These are phyloP conservation scores for Triangularia setosa DNA, from an alignment of 2,329 filamentous ascomycete species.

Conservation along the genomic window DNA sequence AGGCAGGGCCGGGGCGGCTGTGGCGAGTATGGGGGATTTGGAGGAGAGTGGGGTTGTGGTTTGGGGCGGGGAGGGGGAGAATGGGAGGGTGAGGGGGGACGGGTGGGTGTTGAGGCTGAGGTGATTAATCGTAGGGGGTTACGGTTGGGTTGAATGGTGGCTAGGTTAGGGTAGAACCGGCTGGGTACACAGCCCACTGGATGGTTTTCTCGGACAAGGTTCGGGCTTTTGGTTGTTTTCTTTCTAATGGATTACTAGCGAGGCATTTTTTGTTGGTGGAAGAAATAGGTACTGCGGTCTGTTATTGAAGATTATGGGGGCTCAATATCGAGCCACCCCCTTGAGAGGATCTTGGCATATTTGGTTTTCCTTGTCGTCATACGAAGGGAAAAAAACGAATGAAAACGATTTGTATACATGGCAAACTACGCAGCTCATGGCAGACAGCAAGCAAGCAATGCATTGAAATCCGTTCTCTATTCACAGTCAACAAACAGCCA, in stretches of 20 bases:
- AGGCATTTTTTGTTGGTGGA: not conserved
- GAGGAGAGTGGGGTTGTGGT: conserved; percentile 58
- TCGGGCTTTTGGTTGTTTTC: not conserved
- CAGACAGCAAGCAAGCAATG: not conserved
- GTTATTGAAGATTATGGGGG: not conserved
- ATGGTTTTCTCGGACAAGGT: not conserved
- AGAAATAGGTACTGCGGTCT: not conserved
- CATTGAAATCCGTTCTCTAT: not conserved
- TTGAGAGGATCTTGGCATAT: not conserved
- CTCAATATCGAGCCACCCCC: not conserved
- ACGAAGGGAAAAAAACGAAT: not conserved
- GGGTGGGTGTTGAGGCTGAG: conserved; percentile 59
- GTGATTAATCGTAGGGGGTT: too few relatives aligned
- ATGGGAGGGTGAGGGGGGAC: conserved; percentile 52
- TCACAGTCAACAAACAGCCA: not conserved
- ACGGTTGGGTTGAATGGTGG: not conserved
- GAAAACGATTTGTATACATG: not conserved
- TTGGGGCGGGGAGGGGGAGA: conserved; percentile 55
- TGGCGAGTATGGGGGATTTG: conserved; percentile 52
- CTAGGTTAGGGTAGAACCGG: conserved; percentile 5
- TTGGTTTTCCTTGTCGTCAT: not conserved
- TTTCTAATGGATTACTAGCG: not conserved
- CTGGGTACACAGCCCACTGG: not conserved
- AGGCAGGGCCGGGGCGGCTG: conserved; percentile 55
- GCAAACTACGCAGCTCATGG: not conserved